Conservation (phyloP, 192 early-diverging fungal species). For the Coemansia sp. region DNA sequence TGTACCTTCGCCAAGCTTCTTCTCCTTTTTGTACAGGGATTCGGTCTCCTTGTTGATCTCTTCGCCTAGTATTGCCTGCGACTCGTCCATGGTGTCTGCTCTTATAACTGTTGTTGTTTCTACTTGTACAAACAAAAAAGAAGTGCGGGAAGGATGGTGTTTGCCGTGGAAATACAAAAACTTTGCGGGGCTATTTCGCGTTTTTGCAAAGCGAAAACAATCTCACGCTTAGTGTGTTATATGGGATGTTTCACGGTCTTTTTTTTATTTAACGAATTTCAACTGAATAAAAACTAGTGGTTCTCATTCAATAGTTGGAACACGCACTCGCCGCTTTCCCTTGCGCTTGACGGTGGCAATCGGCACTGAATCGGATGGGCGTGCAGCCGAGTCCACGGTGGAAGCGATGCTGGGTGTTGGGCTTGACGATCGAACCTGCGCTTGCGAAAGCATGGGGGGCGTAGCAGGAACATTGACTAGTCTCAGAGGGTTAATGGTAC, state of each 20-base stretch:
- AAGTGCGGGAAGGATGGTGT: neutral
- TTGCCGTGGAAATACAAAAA: too few relatives aligned
- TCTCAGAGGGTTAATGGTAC: neutral
- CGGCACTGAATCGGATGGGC: neutral
- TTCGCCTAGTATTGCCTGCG: conserved; percentile 56
- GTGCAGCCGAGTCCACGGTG: conserved; percentile 12
- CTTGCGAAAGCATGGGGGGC: neutral
- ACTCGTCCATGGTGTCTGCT: conserved; percentile 7
- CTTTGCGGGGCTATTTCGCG: too few relatives aligned
- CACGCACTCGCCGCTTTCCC: conserved; percentile 52
- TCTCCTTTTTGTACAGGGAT: conserved; percentile 77
- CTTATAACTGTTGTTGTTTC: neutral
- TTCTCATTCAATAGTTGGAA: conserved; percentile 38
- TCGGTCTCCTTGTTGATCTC: conserved; percentile 66
- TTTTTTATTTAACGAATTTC: neutral
- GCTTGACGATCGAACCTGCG: neutral
- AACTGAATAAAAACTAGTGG: neutral
- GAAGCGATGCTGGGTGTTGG: conserved; percentile 15
- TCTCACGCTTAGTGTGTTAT: neutral
- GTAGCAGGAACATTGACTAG: neutral
- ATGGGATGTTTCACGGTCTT: neutral
- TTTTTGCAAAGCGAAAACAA: neutral
- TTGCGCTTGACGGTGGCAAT: conserved; percentile 43
- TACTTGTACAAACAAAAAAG: neutral
- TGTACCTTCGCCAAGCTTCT: conserved; percentile 94